Evolutionary conservation across 768 basidiomycete genomes (phyloP).

Genomic region (Naganishia onofrii): DNA sequence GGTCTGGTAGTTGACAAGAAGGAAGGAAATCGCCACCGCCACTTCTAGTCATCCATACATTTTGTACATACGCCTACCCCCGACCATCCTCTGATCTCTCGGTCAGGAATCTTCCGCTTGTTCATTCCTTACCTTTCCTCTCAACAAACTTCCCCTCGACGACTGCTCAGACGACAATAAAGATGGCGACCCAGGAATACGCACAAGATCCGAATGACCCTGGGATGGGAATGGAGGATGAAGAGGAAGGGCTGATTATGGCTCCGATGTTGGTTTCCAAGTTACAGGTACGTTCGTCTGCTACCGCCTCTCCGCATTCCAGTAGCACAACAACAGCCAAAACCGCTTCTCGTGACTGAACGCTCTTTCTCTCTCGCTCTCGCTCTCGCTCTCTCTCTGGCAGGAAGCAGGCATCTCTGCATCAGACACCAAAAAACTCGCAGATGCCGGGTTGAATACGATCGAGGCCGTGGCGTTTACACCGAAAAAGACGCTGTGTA

Average conservation of each 20-base stretch:
- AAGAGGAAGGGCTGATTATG: conserved; percentile 61
- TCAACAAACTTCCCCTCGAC: background rate
- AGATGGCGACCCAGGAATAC: conserved; percentile 40
- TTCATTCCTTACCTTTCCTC: too few relatives aligned
- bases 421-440: conserved; percentile 91
- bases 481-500: conserved; percentile 83
- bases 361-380: too few relatives aligned
- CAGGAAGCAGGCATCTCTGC: conserved; percentile 84
- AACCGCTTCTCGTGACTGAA: too few relatives aligned
- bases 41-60: too few relatives aligned
- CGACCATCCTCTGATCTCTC: too few relatives aligned
- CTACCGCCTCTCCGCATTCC: background rate
- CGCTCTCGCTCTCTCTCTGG: conserved; percentile 45
- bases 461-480: conserved; percentile 95
- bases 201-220: conserved; percentile 31
- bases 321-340: too few relatives aligned
- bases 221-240: conserved; percentile 53
- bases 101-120: background rate
- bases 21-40: conserved; percentile 8
- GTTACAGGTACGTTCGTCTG: conserved; percentile 49
- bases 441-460: conserved; percentile 86
- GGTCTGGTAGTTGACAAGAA: background rate
- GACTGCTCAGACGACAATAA: too few relatives aligned
- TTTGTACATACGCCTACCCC: too few relatives aligned
- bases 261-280: conserved; percentile 84